Percentiles rank a stretch among this genome's conserved stretches.
phyloP scores from a whole-genome alignment of 306 rosid species.

The Boehmeria nivea region DNA sequence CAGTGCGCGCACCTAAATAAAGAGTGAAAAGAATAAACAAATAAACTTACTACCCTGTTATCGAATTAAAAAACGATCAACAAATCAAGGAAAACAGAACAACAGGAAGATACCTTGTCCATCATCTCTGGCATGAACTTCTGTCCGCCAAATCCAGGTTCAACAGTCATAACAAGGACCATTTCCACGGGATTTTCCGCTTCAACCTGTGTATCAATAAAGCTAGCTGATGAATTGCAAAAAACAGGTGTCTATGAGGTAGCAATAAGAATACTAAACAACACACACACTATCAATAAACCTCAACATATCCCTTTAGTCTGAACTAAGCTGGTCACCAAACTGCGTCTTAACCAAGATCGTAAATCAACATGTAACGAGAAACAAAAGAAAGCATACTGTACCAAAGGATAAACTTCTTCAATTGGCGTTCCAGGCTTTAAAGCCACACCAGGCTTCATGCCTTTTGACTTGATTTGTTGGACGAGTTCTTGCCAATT shows the following conservation, averaged over 20 bases:
- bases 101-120: constrained; percentile 58
- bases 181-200: constrained; percentile 78
- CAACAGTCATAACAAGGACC: constrained; percentile 99
- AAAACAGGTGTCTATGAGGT: not conserved
- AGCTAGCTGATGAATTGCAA: constrained; percentile 13
- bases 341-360: not conserved
- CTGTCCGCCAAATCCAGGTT: constrained; percentile 99
- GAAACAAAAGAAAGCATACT: constrained; percentile 1
- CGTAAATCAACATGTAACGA: not conserved
- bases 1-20: constrained; percentile 59
- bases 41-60: constrained; percentile 9
- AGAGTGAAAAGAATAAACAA: not conserved
- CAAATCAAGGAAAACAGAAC: constrained; percentile 3
- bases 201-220: constrained; percentile 56
- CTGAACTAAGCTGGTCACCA: not conserved
- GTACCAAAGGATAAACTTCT: constrained; percentile 86
- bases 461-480: constrained; percentile 57
- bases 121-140: constrained; percentile 85
- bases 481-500: constrained; percentile 77
- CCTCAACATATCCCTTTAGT: not conserved
- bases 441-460: constrained; percentile 82
- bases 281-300: not conserved
- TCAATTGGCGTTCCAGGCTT: constrained; percentile 77
- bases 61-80: constrained; percentile 14
- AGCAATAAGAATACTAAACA: not conserved